Conservation (phyloP, 1,284 basidiomycete species). For the Leccinum huronense region DNA sequence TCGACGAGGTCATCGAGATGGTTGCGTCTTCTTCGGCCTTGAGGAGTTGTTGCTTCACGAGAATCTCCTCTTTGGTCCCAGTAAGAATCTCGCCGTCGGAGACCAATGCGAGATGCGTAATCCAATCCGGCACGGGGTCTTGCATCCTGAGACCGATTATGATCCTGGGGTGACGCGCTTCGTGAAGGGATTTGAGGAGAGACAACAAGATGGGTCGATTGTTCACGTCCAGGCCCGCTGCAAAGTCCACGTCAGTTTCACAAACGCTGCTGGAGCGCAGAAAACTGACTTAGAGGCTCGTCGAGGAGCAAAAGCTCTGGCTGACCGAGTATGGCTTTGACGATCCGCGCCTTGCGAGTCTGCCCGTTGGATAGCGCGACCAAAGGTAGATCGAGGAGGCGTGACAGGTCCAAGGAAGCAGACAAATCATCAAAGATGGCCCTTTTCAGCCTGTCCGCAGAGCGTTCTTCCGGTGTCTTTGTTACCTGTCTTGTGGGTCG, state of each 20-base stretch:
- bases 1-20: neutral
- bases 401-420: constrained; percentile 52
- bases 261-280: constrained; percentile 6
- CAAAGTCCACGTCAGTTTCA: constrained; percentile 8
- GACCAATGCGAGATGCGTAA: constrained; percentile 73
- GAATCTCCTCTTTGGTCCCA: constrained; percentile 45
- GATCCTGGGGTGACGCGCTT: constrained; percentile 52
- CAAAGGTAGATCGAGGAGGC: constrained; percentile 76
- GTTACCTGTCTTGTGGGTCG: constrained; percentile 24
- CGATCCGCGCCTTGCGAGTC: constrained; percentile 82
- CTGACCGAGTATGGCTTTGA: constrained; percentile 69
- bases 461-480: constrained; percentile 23
- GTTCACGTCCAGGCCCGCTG: constrained; percentile 72
- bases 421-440: constrained; percentile 51
- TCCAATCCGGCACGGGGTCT: constrained; percentile 81
- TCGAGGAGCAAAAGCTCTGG: constrained; percentile 80
- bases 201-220: constrained; percentile 57
- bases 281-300: constrained; percentile 71
- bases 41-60: constrained; percentile 22
- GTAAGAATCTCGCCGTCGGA: constrained; percentile 46
- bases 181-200: constrained; percentile 62
- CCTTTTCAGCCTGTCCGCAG: constrained; percentile 21
- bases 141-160: constrained; percentile 81
- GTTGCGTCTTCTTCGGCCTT: constrained; percentile 6
- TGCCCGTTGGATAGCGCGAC: constrained; percentile 91